These are phyloP conservation scores for Alternaria longipes DNA, from an alignment of 2,329 filamentous ascomycete genomes.

Conservation along the genomic window DNA sequence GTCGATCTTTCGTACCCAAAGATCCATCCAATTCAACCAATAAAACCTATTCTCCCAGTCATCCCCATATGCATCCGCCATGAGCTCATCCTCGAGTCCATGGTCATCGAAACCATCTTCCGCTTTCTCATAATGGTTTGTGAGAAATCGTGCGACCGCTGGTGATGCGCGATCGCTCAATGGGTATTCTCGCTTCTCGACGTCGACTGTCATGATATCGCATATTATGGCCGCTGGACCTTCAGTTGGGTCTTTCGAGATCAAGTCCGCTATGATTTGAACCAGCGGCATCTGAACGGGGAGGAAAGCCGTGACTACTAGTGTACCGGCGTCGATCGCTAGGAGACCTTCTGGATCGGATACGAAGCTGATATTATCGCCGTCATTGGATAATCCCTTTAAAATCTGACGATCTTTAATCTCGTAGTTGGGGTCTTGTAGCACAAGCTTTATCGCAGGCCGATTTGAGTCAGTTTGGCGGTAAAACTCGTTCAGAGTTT, in stretches of 20 bases:
- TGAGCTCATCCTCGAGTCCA: not conserved
- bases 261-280: conserved; percentile 29
- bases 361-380: conserved; percentile 8
- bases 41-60: not conserved
- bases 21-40: not conserved
- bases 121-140: not conserved
- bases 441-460: conserved; percentile 16
- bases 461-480: not conserved
- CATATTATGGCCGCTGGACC: conserved; percentile 15
- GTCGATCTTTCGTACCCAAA: not conserved
- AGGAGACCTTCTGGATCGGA: conserved; percentile 30
- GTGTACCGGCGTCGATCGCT: conserved; percentile 23
- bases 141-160: not conserved
- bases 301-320: conserved; percentile 25
- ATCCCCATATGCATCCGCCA: not conserved
- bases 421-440: conserved; percentile 30
- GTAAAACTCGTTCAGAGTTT: conserved; percentile 6
- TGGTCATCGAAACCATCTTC: not conserved
- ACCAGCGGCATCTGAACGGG: conserved; percentile 23
- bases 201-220: conserved; percentile 2
- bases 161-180: conserved; percentile 6
- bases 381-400: not conserved
- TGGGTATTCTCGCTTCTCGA: conserved; percentile 1
- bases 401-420: conserved; percentile 13
- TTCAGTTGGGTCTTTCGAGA: not conserved